Evolutionary conservation across 805 yeast genomes (phyloP).

Genomic region (Blastobotrys muscicola): DNA sequence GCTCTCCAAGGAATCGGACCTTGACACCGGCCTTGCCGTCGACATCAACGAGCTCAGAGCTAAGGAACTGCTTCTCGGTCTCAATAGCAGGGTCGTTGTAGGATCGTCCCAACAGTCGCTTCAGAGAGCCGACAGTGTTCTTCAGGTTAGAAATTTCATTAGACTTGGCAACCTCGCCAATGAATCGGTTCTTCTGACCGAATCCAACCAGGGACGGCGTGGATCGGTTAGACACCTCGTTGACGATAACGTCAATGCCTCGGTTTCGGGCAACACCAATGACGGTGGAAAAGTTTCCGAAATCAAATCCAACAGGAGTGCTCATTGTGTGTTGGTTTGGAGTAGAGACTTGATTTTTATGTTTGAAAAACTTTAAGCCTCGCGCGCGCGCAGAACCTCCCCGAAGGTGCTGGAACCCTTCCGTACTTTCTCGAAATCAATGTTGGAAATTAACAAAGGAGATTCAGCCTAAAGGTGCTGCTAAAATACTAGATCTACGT

Average conservation of each 20-base stretch:
- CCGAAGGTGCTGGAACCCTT: too few species aligned
- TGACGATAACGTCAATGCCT: constrained; percentile 96
- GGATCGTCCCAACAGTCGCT: constrained; percentile 81
- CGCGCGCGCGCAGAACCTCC: too few species aligned
- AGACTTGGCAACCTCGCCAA: constrained; percentile 93
- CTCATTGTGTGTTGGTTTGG: constrained; percentile 43
- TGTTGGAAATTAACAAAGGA: too few species aligned
- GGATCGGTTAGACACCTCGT: constrained; percentile 95
- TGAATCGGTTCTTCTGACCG: constrained; percentile 77
- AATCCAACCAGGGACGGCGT: constrained; percentile 92
- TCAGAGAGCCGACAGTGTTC: constrained; percentile 91
- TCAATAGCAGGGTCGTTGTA: constrained; percentile 67
- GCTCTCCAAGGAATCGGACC: constrained; percentile 76
- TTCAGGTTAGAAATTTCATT: constrained; percentile 95
- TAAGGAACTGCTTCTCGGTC: constrained; percentile 63
- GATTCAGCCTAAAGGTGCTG: too few species aligned
- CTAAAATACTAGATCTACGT: too few species aligned
- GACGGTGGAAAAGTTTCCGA: constrained; percentile 90
- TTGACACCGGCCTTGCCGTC: constrained; percentile 67
- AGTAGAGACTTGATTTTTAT: constrained; percentile 1
- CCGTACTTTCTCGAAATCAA: too few species aligned
- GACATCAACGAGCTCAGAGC: constrained; percentile 61
- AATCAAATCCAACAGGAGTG: constrained; percentile 94
- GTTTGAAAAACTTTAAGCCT: constrained; percentile 1
- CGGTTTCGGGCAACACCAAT: constrained; percentile 92